These are phyloP conservation scores for Rubus idaeus DNA, from an alignment of 306 rosid species.

Conservation along the genomic window DNA sequence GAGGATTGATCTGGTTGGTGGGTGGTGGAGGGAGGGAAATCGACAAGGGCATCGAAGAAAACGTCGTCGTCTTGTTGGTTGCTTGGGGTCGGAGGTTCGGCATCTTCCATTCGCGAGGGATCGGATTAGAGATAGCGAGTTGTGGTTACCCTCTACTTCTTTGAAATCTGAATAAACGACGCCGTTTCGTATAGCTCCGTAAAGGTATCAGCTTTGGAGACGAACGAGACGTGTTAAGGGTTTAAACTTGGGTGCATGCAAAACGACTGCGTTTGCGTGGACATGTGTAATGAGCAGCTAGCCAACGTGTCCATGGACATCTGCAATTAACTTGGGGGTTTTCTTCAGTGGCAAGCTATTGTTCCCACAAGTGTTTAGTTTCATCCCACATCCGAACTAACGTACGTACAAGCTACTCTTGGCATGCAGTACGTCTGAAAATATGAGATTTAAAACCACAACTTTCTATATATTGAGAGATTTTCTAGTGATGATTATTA, in stretches of 20 bases:
- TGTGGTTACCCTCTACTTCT: too few species aligned
- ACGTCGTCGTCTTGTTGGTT: conserved; percentile 35
- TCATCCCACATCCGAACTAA: too few species aligned
- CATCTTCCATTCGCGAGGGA: conserved; percentile 39
- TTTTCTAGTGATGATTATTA: too few species aligned
- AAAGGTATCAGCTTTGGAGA: neutral
- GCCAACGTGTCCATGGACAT: neutral
- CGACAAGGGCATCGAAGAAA: conserved; percentile 44
- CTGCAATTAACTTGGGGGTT: too few species aligned
- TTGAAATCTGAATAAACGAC: neutral
- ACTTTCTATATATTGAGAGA: too few species aligned
- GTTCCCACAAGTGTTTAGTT: too few species aligned
- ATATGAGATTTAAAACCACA: too few species aligned
- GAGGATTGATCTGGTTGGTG: conserved; percentile 35
- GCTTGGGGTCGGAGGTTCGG: conserved; percentile 26
- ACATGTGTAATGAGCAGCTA: too few species aligned
- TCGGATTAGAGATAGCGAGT: too few species aligned
- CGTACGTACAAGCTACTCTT: too few species aligned
- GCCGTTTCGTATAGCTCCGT: neutral
- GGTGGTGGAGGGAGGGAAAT: conserved; percentile 31
- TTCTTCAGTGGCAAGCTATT: too few species aligned
- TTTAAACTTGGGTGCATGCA: neutral
- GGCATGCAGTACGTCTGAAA: too few species aligned
- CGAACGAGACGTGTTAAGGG: neutral
- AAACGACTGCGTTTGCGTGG: neutral